Evolutionary conservation across 78 protist genomes (phyloP).

Genomic region (Dictyostelium capitatum): DNA sequence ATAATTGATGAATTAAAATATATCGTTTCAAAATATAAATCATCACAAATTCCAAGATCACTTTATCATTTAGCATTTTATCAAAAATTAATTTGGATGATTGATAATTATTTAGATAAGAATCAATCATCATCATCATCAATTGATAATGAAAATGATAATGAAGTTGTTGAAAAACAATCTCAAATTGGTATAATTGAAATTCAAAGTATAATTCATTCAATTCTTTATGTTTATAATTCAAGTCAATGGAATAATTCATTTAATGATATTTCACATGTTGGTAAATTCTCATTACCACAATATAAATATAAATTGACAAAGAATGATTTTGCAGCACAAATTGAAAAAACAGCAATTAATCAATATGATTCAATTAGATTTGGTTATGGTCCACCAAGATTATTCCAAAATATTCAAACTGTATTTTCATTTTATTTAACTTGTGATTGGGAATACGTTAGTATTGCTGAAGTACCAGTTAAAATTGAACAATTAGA

Average conservation of each 20-base stretch:
- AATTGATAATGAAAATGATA: background rate
- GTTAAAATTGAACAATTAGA: slow-evolving; percentile 43
- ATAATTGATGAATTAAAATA: slow-evolving; percentile 6
- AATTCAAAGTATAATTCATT: slow-evolving; percentile 37
- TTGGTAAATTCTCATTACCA: slow-evolving; percentile 33
- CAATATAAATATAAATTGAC: slow-evolving; percentile 9
- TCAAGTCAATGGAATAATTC: slow-evolving; percentile 54
- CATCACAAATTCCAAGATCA: slow-evolving; percentile 40
- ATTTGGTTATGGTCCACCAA: slow-evolving; percentile 73
- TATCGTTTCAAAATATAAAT: background rate
- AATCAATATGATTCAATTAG: slow-evolving; percentile 28
- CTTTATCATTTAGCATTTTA: slow-evolving; percentile 26
- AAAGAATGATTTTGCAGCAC: slow-evolving; percentile 1
- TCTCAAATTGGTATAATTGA: slow-evolving; percentile 49
- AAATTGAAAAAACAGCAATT: background rate
- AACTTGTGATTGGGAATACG: slow-evolving; percentile 40
- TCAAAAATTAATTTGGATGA: slow-evolving; percentile 70
- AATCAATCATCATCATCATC: background rate
- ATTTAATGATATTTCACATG: slow-evolving; percentile 48
- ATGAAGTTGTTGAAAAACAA: background rate
- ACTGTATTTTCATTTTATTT: slow-evolving; percentile 50
- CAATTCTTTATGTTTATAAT: slow-evolving; percentile 40
- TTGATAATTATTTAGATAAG: slow-evolving; percentile 30
- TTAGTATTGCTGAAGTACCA: slow-evolving; percentile 37
- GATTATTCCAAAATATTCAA: slow-evolving; percentile 70